These are phyloP conservation scores for Ilyonectria mors-panacis DNA, from an alignment of 2,329 filamentous ascomycete genomes.

Conservation along the genomic window DNA sequence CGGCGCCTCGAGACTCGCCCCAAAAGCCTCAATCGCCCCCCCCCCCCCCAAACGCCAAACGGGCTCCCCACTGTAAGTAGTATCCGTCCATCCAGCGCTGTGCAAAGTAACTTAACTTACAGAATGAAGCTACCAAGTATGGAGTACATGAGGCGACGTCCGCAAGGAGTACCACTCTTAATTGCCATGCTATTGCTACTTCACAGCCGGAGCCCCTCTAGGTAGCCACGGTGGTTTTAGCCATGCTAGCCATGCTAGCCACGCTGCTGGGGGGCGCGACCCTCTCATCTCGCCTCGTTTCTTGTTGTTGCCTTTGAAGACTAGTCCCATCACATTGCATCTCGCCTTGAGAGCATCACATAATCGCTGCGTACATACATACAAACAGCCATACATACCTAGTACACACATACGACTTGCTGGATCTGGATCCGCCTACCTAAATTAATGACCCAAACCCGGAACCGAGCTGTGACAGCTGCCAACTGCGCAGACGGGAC, in stretches of 20 bases:
- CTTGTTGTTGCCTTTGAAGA: neutral
- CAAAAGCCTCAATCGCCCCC: neutral
- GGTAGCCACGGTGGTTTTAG: neutral
- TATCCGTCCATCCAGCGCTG: too few relatives aligned
- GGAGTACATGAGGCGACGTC: neutral
- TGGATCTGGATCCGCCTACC: conserved; percentile 2
- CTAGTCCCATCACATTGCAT: conserved; percentile 18
- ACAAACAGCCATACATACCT: neutral
- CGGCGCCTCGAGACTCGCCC: neutral
- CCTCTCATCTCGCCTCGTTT: conserved; percentile 27
- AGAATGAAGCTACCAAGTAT: too few relatives aligned
- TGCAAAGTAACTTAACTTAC: too few relatives aligned
- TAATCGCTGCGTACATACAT: neutral
- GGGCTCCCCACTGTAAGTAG: neutral
- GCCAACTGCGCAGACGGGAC: neutral
- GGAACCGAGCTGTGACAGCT: conserved; percentile 8
- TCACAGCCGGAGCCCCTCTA: neutral
- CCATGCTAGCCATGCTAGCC: conserved; percentile 17
- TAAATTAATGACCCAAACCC: neutral
- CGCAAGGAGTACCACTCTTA: neutral
- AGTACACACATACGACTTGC: conserved; percentile 10
- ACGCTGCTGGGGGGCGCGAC: conserved; percentile 15
- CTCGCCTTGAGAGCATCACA: neutral
- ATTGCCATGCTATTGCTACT: neutral
- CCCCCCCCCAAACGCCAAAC: neutral